Evolutionary conservation across 2,329 filamentous ascomycete species (phyloP), one percentile per base, ranked within the genome.

Genomic region (Apiospora saccharicola): DNA sequence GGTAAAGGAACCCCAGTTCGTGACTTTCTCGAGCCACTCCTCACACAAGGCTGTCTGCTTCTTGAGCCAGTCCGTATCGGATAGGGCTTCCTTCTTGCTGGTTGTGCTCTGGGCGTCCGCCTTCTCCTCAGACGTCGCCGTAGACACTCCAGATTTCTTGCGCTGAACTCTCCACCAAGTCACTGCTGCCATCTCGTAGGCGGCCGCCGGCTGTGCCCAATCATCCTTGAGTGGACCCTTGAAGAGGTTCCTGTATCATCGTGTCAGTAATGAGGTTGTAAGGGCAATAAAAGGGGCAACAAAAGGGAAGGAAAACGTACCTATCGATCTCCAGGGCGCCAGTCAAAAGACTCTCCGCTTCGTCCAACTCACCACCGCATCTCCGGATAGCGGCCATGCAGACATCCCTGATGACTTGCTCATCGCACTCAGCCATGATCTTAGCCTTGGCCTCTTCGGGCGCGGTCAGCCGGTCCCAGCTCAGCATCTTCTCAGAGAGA

Each of bases 181-280:
- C 71, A 94, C 90, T 10, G 93, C 94, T 0, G 91, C 95, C 85
- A 96, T 90, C 82, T 99, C 96, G 81, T 98, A 98, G 75, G 94
- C 87, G 1, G 93, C 94, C 0, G 91, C 90, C 0, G 96, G 94
- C 8, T 89, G 85, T 13, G 90, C 86, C 85, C 93, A 95, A 77
- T 93, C 91, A 72, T 95, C 93, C 72, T 87, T 90, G 1, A 88
- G 85, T 0, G 84, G 77, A 2, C 91, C 91, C 74, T 89, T 91
- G 80, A 91, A 90, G 16, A 82, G 78, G 1, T 81, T 75, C 68
- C 89, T 90, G 57, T 26, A 10, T 73, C 53, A 51, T 8, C 71
- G 70, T 43, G 73, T 76, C 67, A 77, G 76, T 72, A 26, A 26
- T 30, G 10, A 68, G 4, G 37, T 44, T 26, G 22, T 2, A 41